Base-by-base conservation (phyloP, 2,329 filamentous ascomycete species). In the Knoxdaviesia proteae region DNA sequence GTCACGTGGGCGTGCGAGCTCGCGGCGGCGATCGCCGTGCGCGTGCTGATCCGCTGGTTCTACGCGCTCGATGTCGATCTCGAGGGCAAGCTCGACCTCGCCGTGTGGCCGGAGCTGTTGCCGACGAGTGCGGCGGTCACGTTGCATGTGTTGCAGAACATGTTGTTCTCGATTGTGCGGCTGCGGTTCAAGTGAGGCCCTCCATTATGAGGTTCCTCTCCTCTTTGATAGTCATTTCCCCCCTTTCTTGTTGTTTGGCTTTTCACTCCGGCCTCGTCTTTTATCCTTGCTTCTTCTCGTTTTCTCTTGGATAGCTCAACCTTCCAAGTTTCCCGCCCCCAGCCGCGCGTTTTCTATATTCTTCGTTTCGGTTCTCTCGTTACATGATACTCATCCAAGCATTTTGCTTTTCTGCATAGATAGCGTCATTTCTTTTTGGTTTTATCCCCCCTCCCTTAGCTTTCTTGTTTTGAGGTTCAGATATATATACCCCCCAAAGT, bases 1-100 rank as follows among this genome's bases (percentile, higher is more conserved):
- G 65, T 78, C 43, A 80, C 76, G 5, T 80, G 75, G 75, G 74
- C 61, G 2, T 79, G 76, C 55, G 76, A 80, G 61, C 62, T 80
- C 43, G 61, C 63, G 1, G 74, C 76, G 1, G 74, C 71, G 47
- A 61, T 76, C 52, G 62, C 71, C 39, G 73, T 79, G 7, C 60
- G 74, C 20, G 61, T 64, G 8, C 61, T 80, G 38, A 68, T 80
- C 47, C 63, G 64, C 50, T 63, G 62, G 50, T 68, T 67, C 46
- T 80, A 74, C 55, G 63, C 65, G 37, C 67, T 79, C 41, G 69
- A 75, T 48, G 73, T 79, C 41, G 74, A 73, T 11, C 61, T 70
- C 36, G 76, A 80, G 58, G 76, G 73, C 31, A 74, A 71, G 57
- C 60, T 71, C 47, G 76, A 80, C 56, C 59, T 80, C 49, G 68